Base-by-base conservation (phyloP, 495 filamentous ascomycete species). In the Annulohypoxylon bovei region DNA sequence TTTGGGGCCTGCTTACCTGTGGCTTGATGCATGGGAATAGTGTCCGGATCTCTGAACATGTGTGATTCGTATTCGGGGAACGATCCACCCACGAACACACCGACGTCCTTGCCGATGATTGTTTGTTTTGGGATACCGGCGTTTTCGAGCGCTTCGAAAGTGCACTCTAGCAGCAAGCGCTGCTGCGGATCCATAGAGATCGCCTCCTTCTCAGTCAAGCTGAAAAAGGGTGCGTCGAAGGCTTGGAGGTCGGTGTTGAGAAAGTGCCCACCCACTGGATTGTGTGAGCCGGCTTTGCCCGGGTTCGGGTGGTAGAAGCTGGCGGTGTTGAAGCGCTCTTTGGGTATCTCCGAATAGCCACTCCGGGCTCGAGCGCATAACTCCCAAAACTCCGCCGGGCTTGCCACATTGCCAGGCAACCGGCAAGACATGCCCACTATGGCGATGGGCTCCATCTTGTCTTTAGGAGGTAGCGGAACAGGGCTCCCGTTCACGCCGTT, bases 161-260 rank as follows among this genome's bases (percentile, higher is more conserved):
- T 92, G 57, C 90, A 94, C 37, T 92, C 87, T 11, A 97, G 82
- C 1, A 92, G 88, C 28, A 95, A 81, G 22, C 93, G 89, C 73
- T 94, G 93, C 72, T 93, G 92, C 6, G 93, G 93, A 74, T 97
- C 93, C 58, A 93, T 92, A 20, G 93, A 91, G 44, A 89, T 88
- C 7, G 93, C 93, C 80, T 97, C 82, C 66, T 81, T 80, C 59
- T 80, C 77, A 83, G 90, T 63, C 85, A 97, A 90, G 74, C 92
- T 93, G 86, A 96, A 97, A 80, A 97, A 97, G 0, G 89, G 86
- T 20, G 92, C 89, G 64, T 97, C 93, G 68, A 95, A 97, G 1
- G 90, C 83, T 6, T 89, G 87, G 0, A 93, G 88, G 69, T 96
- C 70, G 87, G 87, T 76, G 65, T 80, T 78, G 58, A 95, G 89